Evolutionary conservation across 192 early-diverging fungal species (phyloP), one percentile per base, ranked within the genome.

Genomic region (Phlyctochytrium bullatum): DNA sequence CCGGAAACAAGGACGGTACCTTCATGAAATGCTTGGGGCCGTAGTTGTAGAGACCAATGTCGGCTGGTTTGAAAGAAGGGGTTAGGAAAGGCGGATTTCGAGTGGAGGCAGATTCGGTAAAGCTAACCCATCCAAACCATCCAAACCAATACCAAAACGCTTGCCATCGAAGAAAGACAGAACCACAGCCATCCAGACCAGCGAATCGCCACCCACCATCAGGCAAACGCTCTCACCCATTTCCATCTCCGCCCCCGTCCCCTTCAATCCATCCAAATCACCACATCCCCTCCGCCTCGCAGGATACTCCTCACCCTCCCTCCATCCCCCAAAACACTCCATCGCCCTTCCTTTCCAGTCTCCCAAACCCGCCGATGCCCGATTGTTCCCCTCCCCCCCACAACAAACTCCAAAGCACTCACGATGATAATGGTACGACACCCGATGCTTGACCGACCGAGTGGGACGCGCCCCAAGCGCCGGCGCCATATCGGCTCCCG

Each of bases 41-140:
- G 72, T 81, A 84, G 69, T 82, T 78, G 61, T 82, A 84, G 60
- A 83, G 70, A 20, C 83, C 83, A 63, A 84, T 78, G 65, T 84
- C 82, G n/a, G 76, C 77, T 79, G 3, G 52, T 3, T 34, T n/a
- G 3, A 68, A 67, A 63, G 17, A 36, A 14, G 59, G 20, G 2
- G 6, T n/a, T 33, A 59, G 29, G 25, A 61, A 61, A n/a, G 25
- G 30, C 28, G 29, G 12, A 58, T 50, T 12, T n/a, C 14, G n/a
- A 50, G 47, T 50, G 14, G n/a, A 50, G 47, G 12, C 14, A 50
- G n/a, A 50, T 12, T 12, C 12, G 14, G 47, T 16, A n/a, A n/a
- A 16, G 14, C 47, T 16, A 50, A n/a, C 14, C 12, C 12, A 12
- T n/a, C 12, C 14, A 16, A 50, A 50, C 47, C n/a, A 16, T 50